Evolutionary conservation across 1,284 basidiomycete species (phyloP).

Genomic region (Nidula niveotomentosa): DNA sequence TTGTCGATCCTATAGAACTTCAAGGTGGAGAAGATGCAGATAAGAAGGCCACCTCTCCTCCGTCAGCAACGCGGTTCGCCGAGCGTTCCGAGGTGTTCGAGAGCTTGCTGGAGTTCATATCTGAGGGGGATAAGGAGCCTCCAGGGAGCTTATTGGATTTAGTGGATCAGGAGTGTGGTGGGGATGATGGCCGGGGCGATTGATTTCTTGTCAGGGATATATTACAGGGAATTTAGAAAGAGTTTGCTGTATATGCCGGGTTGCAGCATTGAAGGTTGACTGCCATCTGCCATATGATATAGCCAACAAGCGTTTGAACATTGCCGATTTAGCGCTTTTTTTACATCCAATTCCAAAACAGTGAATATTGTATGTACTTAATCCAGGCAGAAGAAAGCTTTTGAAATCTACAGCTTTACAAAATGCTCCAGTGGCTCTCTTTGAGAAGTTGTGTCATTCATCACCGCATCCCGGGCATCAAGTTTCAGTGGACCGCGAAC

Average conservation of each 20-base stretch:
- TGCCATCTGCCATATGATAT: not conserved
- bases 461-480: no score
- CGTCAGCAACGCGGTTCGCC: slow-evolving; percentile 40
- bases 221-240: no score
- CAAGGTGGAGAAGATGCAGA: not conserved
- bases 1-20: slow-evolving; percentile 3
- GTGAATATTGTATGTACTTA: no score
- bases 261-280: not conserved
- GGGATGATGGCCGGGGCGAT: not conserved
- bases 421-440: no score
- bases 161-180: slow-evolving; percentile 31
- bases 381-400: no score
- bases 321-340: not conserved
- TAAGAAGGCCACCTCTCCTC: not conserved
- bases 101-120: slow-evolving; percentile 59
- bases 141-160: slow-evolving; percentile 53
- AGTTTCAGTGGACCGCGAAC: no score
- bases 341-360: not conserved
- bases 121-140: slow-evolving; percentile 65
- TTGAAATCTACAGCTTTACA: no score
- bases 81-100: slow-evolving; percentile 73
- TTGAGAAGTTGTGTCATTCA: no score
- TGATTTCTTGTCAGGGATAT: not conserved
- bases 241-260: not conserved
- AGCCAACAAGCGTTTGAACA: not conserved